Evolutionary conservation across 2,329 filamentous ascomycete genomes (phyloP), one percentile per base, ranked within the genome.

Genomic region (Curvularia verruculosa): DNA sequence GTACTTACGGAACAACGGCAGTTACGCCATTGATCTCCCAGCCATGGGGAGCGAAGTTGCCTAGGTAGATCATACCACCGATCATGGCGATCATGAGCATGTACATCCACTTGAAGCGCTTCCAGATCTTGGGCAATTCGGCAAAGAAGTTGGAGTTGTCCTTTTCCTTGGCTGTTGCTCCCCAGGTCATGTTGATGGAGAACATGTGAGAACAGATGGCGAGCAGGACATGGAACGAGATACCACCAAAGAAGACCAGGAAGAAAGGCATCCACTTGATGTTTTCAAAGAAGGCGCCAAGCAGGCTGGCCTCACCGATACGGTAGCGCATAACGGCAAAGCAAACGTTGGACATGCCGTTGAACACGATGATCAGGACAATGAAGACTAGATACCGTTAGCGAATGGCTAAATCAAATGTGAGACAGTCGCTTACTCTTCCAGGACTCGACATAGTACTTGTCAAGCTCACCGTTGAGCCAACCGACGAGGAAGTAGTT

Each of bases 111-210:
- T 89, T 92, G 82, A 93, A 93, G 76, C 86, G 87, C 78, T 87
- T 89, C 56, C 93, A 76, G 49, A 95, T 89, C 74, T 89, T 90
- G 44, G 90, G 90, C 24, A 93, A 84, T 74, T 94, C 90, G 60
- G 90, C 90, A 78, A 92, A 94, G 78, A 95, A 94, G 78, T 91
- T 91, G 48, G 88, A 89, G 72, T 90, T 88, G 71, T 92, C 88
- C 49, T 86, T 87, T 78, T 95, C 91, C 78, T 95, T 95, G 45
- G 87, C 84, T 0, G 91, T 95, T 2, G 90, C 87, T 49, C 90
- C 90, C 90, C 91, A 94, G 3, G 84, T 86, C 89, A 94, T 94
- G 77, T 94, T 83, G 71, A 94, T 87, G 78, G 89, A 87, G 73
- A 94, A 91, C 87, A 94, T 91, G 79, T 95, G 91, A 1, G 87